phyloP scores from a whole-genome alignment of 139 green algal species.

The Limnomonas spitsbergensis region DNA sequence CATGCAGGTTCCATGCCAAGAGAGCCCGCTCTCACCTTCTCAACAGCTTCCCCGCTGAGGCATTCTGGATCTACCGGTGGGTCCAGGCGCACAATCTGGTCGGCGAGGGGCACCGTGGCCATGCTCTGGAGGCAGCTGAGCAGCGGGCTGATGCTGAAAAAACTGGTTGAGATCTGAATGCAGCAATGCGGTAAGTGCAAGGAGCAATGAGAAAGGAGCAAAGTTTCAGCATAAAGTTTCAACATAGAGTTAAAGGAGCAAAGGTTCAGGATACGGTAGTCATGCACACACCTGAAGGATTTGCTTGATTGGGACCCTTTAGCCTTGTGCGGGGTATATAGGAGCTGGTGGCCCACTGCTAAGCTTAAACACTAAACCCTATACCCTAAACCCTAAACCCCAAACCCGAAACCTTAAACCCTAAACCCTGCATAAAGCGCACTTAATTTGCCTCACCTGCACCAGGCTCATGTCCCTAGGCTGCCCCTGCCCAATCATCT shows the following conservation, averaged over 20 bases:
- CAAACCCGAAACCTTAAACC: no score
- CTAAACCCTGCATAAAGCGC: no score
- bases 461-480: conserved; percentile 28
- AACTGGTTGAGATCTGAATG: conserved; percentile 38
- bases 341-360: no score
- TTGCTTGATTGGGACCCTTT: no score
- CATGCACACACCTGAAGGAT: no score
- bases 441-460: conserved; percentile 31
- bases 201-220: not conserved
- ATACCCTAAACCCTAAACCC: no score
- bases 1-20: no score
- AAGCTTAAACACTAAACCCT: no score
- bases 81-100: conserved; percentile 34
- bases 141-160: conserved; percentile 38
- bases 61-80: not conserved
- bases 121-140: conserved; percentile 50
- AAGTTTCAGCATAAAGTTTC: not conserved
- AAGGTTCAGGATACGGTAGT: no score
- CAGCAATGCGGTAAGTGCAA: not conserved
- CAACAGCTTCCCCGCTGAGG: not conserved
- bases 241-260: no score
- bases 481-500: conserved; percentile 18
- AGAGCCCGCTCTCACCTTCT: conserved; percentile 36
- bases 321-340: no score
- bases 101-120: conserved; percentile 29